phyloP scores from a whole-genome alignment of 192 early-diverging fungal genomes.

The Dispira parvispora region DNA sequence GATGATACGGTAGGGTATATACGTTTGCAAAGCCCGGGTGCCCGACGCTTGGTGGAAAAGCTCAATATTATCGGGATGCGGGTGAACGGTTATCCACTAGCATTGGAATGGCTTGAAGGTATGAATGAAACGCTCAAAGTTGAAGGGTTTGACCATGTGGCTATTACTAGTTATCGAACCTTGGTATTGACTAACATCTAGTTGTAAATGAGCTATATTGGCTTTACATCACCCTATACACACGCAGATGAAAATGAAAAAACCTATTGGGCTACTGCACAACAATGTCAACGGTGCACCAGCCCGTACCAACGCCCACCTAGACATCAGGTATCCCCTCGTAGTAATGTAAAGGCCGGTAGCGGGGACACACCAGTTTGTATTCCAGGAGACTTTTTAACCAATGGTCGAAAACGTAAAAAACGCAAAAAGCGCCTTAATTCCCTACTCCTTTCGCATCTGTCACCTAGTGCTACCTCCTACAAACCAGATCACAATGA shows the following conservation, averaged over 20 bases:
- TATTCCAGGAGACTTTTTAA: too few species aligned
- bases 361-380: too few species aligned
- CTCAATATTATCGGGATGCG: background rate
- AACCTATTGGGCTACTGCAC: background rate
- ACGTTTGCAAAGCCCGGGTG: background rate
- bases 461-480: too few species aligned
- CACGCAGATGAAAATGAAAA: background rate
- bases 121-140: background rate
- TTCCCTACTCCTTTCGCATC: too few species aligned
- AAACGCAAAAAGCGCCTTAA: too few species aligned
- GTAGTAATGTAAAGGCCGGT: too few species aligned
- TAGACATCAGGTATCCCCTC: too few species aligned
- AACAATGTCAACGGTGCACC: too few species aligned
- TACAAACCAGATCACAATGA: too few species aligned
- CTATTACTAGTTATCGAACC: background rate
- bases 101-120: background rate
- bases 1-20: background rate
- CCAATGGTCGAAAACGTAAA: too few species aligned
- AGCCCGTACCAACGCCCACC: too few species aligned
- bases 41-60: background rate
- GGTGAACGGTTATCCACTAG: background rate
- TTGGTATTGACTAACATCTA: background rate
- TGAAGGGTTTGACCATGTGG: background rate
- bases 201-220: background rate
- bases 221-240: background rate